Conservation (phyloP, 2,329 filamentous ascomycete genomes). For the Aureobasidium uvarum region DNA sequence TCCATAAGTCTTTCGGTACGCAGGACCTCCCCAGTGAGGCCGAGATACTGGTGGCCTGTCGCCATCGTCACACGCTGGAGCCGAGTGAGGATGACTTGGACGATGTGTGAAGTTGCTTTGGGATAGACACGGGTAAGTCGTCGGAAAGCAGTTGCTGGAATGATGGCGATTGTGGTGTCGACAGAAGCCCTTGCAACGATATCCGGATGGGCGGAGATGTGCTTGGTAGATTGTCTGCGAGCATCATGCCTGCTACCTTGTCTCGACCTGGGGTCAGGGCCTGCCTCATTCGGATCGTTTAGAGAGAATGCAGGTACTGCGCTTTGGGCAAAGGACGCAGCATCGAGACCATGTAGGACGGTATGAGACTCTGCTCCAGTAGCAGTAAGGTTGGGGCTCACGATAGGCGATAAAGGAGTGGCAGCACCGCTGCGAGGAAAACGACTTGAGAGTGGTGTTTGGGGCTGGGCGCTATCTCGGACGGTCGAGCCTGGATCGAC, state of each 20-base stretch:
- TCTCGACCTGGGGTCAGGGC: conserved; percentile 8
- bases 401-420: conserved; percentile 42
- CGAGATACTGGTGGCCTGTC: conserved; percentile 91
- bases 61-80: conserved; percentile 92
- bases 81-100: conserved; percentile 93
- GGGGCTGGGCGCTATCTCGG: conserved; percentile 39
- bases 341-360: conserved; percentile 5
- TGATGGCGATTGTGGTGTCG: conserved; percentile 97
- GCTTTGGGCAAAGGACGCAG: conserved; percentile 43
- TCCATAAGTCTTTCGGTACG: conserved; percentile 93
- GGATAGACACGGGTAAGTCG: conserved; percentile 91
- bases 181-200: conserved; percentile 95
- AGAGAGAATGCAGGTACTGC: conserved; percentile 72
- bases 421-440: conserved; percentile 28
- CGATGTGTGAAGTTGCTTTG: conserved; percentile 93
- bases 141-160: conserved; percentile 92
- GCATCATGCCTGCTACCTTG: not conserved
- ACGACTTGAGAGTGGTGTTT: not conserved
- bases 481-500: not conserved
- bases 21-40: conserved; percentile 85
- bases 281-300: conserved; percentile 46
- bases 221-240: conserved; percentile 37
- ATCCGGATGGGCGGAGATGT: conserved; percentile 87
- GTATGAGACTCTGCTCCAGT: conserved; percentile 31
- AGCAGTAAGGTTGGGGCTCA: conserved; percentile 37